Percentiles rank a stretch among this genome's conserved stretches.
These are phyloP conservation scores for Rhodosporidiobolus sp. DNA, from an alignment of 768 basidiomycete genomes.

Conservation along the genomic window DNA sequence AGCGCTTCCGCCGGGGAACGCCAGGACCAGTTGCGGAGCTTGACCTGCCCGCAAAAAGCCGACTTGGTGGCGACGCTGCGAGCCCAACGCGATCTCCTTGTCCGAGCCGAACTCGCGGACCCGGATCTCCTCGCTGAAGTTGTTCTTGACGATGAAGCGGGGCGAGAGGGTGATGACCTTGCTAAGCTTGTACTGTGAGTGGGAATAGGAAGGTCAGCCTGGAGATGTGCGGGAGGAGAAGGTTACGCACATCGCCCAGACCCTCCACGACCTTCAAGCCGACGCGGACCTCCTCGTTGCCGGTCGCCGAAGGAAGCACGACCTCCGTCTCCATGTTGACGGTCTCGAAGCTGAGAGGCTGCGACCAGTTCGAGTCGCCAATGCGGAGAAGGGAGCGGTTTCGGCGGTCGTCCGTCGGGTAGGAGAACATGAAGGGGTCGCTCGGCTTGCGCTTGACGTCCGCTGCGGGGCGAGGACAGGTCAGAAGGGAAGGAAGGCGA, in stretches of 20 bases:
- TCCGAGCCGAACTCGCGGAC: conserved; percentile 81
- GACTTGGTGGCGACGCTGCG: conserved; percentile 68
- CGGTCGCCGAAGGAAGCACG: conserved; percentile 62
- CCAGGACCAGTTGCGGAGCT: conserved; percentile 74
- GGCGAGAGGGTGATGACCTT: conserved; percentile 90
- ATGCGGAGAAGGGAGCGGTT: conserved; percentile 79
- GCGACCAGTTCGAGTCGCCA: conserved; percentile 80
- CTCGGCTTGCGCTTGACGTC: conserved; percentile 22
- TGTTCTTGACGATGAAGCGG: conserved; percentile 84
- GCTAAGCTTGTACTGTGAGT: conserved; percentile 71
- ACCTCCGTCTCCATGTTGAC: conserved; percentile 85
- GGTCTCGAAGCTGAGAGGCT: conserved; percentile 87
- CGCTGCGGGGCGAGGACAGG: background rate
- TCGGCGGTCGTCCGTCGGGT: conserved; percentile 66
- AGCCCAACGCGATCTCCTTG: conserved; percentile 61
- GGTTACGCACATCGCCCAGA: conserved; percentile 63
- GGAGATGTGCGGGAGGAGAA: background rate
- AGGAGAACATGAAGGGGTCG: conserved; percentile 66
- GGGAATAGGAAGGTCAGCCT: background rate
- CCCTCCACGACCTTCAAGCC: conserved; percentile 92
- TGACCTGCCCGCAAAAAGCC: conserved; percentile 64
- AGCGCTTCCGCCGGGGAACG: conserved; percentile 74
- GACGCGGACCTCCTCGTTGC: conserved; percentile 63
- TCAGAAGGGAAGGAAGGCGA: background rate
- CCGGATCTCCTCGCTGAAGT: conserved; percentile 63